These are phyloP conservation scores for Salix arbutifolia DNA, from an alignment of 345 rosid species.

Conservation along the genomic window DNA sequence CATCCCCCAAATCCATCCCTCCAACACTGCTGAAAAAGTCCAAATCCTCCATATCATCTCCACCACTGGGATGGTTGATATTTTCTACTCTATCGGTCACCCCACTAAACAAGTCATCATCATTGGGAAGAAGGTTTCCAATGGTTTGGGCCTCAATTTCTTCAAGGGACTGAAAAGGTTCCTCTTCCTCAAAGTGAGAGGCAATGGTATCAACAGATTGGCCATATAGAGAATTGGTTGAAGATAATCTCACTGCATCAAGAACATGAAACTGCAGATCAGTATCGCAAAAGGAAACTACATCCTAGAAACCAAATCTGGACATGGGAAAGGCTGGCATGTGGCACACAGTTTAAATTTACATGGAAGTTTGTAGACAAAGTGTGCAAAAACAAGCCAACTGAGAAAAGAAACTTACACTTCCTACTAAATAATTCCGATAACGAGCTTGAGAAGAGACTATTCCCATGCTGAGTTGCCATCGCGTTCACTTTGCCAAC, in stretches of 20 bases:
- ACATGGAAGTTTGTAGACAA: background rate
- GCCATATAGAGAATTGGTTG: constrained; percentile 39
- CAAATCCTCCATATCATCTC: constrained; percentile 66
- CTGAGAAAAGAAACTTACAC: constrained; percentile 42
- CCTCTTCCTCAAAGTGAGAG: constrained; percentile 59
- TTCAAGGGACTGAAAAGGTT: constrained; percentile 63
- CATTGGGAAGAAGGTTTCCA: constrained; percentile 89
- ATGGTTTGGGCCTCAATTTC: constrained; percentile 88
- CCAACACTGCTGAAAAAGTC: constrained; percentile 90
- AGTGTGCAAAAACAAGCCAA: background rate
- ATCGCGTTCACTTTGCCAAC: constrained; percentile 32
- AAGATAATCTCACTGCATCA: constrained; percentile 56
- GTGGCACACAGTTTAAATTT: background rate
- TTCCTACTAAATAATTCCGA: constrained; percentile 71
- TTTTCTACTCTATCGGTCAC: constrained; percentile 60
- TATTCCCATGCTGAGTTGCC: constrained; percentile 64
- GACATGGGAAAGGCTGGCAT: background rate
- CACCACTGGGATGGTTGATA: constrained; percentile 30
- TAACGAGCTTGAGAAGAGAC: constrained; percentile 88
- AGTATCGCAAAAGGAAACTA: background rate
- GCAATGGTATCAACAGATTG: constrained; percentile 41
- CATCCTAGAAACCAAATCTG: constrained; percentile 3
- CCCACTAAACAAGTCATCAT: constrained; percentile 85
- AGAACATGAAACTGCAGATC: constrained; percentile 12
- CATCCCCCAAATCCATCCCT: constrained; percentile 85